These are phyloP conservation scores for Leccinum uliginosum DNA, from an alignment of 768 basidiomycete species.

Conservation along the genomic window DNA sequence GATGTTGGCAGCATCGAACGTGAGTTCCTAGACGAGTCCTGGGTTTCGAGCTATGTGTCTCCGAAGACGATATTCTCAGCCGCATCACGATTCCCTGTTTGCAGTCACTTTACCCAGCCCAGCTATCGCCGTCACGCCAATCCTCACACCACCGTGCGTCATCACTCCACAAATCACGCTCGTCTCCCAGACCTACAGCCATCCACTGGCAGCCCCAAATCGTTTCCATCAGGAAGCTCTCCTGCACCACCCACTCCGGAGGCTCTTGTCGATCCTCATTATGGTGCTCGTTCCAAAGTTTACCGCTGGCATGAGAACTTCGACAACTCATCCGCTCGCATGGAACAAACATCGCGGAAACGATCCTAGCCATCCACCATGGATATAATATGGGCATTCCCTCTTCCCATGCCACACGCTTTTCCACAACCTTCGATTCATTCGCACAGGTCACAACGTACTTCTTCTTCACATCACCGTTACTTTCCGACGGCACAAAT, in stretches of 20 bases:
- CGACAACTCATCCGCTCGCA: constrained; percentile 26
- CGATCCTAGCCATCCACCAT: constrained; percentile 33
- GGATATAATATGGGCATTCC: constrained; percentile 46
- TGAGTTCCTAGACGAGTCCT: constrained; percentile 77
- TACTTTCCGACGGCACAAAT: constrained; percentile 20
- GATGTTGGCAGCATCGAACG: constrained; percentile 79
- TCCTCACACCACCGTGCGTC: constrained; percentile 16
- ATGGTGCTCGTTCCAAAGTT: constrained; percentile 21
- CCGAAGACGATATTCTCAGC: constrained; percentile 58
- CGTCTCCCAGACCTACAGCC: constrained; percentile 42
- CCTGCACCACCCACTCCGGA: constrained; percentile 32
- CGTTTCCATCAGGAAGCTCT: constrained; percentile 33
- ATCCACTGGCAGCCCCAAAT: constrained; percentile 38
- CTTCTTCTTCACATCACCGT: constrained; percentile 23
- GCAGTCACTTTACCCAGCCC: constrained; percentile 23
- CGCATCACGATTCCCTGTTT: constrained; percentile 37
- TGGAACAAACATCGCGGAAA: constrained; percentile 21
- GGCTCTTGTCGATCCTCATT: constrained; percentile 17
- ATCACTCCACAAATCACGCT: constrained; percentile 16
- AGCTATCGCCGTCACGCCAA: constrained; percentile 24
- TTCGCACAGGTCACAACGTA: constrained; percentile 24
- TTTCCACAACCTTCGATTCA: constrained; percentile 16
- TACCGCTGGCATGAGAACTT: constrained; percentile 26
- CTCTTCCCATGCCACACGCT: constrained; percentile 37
- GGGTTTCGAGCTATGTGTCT: constrained; percentile 65